phyloP scores from a whole-genome alignment of 441 rosid genomes.

The Pelargonium cotyledonis region DNA sequence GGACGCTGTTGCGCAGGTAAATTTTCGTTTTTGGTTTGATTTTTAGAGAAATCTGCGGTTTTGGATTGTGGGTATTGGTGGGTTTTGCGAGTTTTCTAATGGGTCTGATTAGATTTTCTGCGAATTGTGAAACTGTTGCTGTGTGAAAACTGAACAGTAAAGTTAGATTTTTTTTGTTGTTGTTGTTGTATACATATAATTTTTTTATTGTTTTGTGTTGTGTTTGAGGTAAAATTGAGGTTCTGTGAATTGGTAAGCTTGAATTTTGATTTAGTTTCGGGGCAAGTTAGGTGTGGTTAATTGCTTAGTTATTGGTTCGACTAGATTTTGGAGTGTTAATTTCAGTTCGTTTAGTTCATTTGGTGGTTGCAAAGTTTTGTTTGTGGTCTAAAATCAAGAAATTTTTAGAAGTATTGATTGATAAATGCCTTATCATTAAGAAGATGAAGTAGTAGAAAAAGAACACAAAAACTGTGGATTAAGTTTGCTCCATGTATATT shows the following conservation, averaged over 20 bases:
- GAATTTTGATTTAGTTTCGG: neutral
- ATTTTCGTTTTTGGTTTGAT: neutral
- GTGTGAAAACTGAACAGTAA: neutral
- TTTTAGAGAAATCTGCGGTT: neutral
- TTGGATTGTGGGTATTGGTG: neutral
- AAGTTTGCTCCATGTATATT: neutral
- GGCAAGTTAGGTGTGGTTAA: no score
- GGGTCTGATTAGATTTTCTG: neutral
- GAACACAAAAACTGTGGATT: neutral
- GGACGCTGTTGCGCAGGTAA: constrained; percentile 76
- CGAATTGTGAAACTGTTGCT: neutral
- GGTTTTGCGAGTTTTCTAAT: neutral
- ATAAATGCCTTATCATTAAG: neutral
- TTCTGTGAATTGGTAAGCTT: neutral
- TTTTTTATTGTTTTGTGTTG: neutral
- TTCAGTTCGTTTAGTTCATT: neutral
- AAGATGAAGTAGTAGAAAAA: neutral
- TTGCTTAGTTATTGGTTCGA: neutral
- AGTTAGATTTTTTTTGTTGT: neutral
- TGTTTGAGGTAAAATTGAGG: neutral
- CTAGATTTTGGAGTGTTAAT: neutral
- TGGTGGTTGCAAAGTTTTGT: neutral
- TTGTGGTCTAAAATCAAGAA: neutral
- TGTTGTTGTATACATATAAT: neutral
- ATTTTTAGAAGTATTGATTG: neutral